Evolutionary conservation across 208 protist species (phyloP), one percentile per base, ranked within the genome.

Genomic region (Trypanosoma brucei): DNA sequence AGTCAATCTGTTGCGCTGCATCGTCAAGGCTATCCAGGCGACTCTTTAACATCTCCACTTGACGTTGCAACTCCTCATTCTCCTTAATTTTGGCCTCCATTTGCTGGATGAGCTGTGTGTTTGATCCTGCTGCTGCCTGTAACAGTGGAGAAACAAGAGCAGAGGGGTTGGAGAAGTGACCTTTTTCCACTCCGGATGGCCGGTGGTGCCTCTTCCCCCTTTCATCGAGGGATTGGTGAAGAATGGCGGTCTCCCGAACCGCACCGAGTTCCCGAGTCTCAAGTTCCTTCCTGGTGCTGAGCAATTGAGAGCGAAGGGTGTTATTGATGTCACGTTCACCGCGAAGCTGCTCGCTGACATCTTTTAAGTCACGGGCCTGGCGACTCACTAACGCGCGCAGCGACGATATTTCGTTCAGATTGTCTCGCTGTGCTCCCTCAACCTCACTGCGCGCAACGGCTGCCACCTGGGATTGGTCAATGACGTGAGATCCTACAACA

Each of bases 331-430:
- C 79, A 39, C 78, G 76, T 70, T 88, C 84, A 2, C 65, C 75
- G 45, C 60, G 62, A n/a, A 91, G 75, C 40, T 88, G 77, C 35
- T 78, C 70, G 30, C 46, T 67, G 3, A 75, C 58, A 1, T 82
- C 77, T 14, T 67, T 62, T 44, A 78, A 58, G 62, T 91, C 84
- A 52, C 72, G 74, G 66, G 81, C 80, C 0, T 83, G 65, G 30
- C 80, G 81, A 31, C 62, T 45, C 13, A 81, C 53, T 52, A 66
- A 46, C 0, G 76, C 78, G 0, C 84, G 72, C 56, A 91, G 74
- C 0, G 70, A 69, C 3, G 87, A 91, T 14, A 91, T 79, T 35
- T 91, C 56, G 14, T 81, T 71, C 52, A 85, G 56, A 59, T 93
- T 81, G 59, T 87, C 81, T 33, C 81, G 72, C 57, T 91, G 83